These are phyloP conservation scores for Xylariaceae sp. DNA, from an alignment of 2,329 filamentous ascomycete genomes.

Conservation along the genomic window DNA sequence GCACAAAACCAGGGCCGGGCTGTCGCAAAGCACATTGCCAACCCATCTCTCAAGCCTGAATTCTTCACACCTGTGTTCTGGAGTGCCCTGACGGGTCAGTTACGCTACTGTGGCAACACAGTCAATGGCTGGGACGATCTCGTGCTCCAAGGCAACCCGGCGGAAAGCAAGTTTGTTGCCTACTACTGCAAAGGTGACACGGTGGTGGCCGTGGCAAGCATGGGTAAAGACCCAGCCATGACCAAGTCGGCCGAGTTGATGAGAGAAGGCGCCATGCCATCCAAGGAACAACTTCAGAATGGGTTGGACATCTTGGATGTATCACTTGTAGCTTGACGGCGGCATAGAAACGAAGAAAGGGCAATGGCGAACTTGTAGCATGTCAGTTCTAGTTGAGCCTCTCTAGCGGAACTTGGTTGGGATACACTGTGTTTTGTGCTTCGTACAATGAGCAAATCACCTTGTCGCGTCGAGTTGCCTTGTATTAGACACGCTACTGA, in stretches of 20 bases:
- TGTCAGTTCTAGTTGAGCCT: background rate
- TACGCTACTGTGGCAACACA: slow-evolving; percentile 94
- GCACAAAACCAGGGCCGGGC: slow-evolving; percentile 89
- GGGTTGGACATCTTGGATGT: slow-evolving; percentile 59
- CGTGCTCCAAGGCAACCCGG: slow-evolving; percentile 77
- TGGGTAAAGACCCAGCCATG: slow-evolving; percentile 91
- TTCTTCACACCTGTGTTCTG: slow-evolving; percentile 95
- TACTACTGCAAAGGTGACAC: slow-evolving; percentile 89
- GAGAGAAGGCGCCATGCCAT: slow-evolving; percentile 80
- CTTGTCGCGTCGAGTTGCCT: too few relatives aligned
- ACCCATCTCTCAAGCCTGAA: slow-evolving; percentile 66
- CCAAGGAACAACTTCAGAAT: slow-evolving; percentile 75
- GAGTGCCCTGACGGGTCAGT: slow-evolving; percentile 87
- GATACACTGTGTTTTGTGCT: too few relatives aligned
- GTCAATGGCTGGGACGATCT: slow-evolving; percentile 84
- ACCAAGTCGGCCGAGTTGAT: slow-evolving; percentile 84
- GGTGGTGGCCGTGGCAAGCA: slow-evolving; percentile 88
- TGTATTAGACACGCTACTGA: too few relatives aligned
- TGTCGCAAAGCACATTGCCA: slow-evolving; percentile 78
- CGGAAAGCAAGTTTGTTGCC: slow-evolving; percentile 82
- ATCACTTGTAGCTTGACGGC: slow-evolving; percentile 34
- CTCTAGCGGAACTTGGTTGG: too few relatives aligned
- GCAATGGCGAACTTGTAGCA: background rate
- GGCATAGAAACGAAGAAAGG: background rate
- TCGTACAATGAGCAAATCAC: too few relatives aligned